Evolutionary conservation across 306 rosid species (phyloP).

Genomic region (Cicer pinnatifidum): DNA sequence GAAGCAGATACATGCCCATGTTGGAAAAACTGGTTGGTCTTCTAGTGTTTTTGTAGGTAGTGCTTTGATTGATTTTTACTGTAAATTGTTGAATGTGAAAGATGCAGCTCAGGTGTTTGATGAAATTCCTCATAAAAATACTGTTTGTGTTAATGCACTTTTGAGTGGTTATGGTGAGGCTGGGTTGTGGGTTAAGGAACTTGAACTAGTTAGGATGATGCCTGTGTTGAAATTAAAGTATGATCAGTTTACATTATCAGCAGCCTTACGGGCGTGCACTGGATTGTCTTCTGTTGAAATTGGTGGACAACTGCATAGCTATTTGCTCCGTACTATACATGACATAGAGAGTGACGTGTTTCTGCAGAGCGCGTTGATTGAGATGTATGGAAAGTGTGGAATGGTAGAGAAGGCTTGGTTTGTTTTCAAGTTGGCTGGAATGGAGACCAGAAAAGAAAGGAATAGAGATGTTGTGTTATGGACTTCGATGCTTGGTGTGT

Average conservation of each 20-base stretch:
- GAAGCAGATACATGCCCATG: slow-evolving; percentile 60
- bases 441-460: slow-evolving; percentile 48
- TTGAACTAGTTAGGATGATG: slow-evolving; percentile 65
- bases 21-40: slow-evolving; percentile 65
- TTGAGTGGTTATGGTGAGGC: slow-evolving; percentile 65
- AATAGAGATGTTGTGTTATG: slow-evolving; percentile 68
- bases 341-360: slow-evolving; percentile 60
- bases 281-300: slow-evolving; percentile 63
- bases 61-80: slow-evolving; percentile 65
- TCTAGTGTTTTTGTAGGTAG: slow-evolving; percentile 75
- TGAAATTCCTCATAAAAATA: slow-evolving; percentile 71
- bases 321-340: slow-evolving; percentile 50
- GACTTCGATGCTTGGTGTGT: slow-evolving; percentile 82
- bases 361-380: slow-evolving; percentile 68
- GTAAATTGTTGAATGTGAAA: slow-evolving; percentile 48
- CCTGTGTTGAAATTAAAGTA: slow-evolving; percentile 57
- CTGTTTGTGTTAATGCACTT: slow-evolving; percentile 76
- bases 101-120: slow-evolving; percentile 71
- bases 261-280: slow-evolving; percentile 67
- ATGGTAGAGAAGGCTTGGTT: slow-evolving; percentile 61
- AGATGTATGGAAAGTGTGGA: slow-evolving; percentile 85
- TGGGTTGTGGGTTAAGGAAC: slow-evolving; percentile 61
- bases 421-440: slow-evolving; percentile 61
- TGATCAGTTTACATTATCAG: slow-evolving; percentile 71
- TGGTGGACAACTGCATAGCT: slow-evolving; percentile 71